Base-by-base conservation (phyloP, 2,329 filamentous ascomycete species). In the Tolypocladium cylindrosporum region DNA sequence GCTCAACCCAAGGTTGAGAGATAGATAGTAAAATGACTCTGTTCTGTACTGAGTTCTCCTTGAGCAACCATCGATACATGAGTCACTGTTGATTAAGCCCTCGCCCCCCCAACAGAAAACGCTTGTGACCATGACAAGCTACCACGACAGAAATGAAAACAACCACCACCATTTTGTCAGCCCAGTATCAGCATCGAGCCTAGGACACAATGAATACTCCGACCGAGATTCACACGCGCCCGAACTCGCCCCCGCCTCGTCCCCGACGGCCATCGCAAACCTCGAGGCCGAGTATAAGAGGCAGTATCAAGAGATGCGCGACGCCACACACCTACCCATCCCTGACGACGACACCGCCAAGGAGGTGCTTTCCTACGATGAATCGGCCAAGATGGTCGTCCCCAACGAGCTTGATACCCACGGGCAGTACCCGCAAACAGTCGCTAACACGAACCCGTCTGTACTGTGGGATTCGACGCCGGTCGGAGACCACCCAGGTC, bases 231-330 rank as follows among this genome's bases (percentile, higher is more conserved):
- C 37, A 3, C 13, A 39, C 14, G 37, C 37, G 37, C 37, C 37
- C 7, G 37, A 39, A 39, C 37, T 39, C 4, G 37, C 37, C 4
- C 37, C 14, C 16, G 37, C 2, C 2, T 52, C 43, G 24, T 40
- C 57, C 2, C 54, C 50, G 14, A 54, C 58, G 13, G 50, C 34
- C 9, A 19, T 59, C 34, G 40, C 57, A 7, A 54, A 41, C 41
- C 40, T 57, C 42, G 55, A 60, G 37, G 39, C 42, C 50, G 57
- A 59, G 43, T 55, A 59, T 27, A 57, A 55, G 59, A 45, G 59
- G 16, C 56, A 54, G 42, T 58, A 55, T n/a, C 43, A 57, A 51
- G 55, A 60, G 7, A 34, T 31, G 21, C 43, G 51, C 39, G 53
- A 52, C 27, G 56, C 58, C 4, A 21, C 58, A 37, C 43, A 50